Percentiles rank a stretch among this genome's conserved stretches.
These are phyloP conservation scores for Dactylellina drechsleri DNA, from an alignment of 2,329 filamentous ascomycete species.

Conservation along the genomic window DNA sequence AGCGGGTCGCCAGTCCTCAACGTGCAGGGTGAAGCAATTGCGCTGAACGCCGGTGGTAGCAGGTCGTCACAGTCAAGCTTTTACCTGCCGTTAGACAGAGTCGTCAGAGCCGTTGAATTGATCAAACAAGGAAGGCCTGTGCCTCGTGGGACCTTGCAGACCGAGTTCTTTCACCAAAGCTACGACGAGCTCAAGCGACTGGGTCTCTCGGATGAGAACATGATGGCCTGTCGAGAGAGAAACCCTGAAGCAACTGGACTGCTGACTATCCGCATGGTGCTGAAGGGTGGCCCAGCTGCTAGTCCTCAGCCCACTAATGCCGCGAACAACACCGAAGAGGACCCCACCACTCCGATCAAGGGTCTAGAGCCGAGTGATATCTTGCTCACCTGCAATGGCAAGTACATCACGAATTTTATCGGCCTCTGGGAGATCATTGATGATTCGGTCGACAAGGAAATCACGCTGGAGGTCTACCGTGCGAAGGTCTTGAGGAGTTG, in stretches of 20 bases:
- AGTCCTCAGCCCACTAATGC: constrained; percentile 44
- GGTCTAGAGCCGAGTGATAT: constrained; percentile 74
- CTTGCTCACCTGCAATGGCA: constrained; percentile 86
- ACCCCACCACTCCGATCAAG: constrained; percentile 55
- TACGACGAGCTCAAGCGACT: constrained; percentile 59
- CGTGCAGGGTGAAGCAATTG: constrained; percentile 58
- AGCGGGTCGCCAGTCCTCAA: constrained; percentile 59
- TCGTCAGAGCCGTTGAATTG: constrained; percentile 58
- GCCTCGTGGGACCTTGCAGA: constrained; percentile 58
- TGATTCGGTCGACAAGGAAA: constrained; percentile 57
- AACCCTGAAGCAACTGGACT: constrained; percentile 57
- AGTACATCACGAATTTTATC: constrained; percentile 76
- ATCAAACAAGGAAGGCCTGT: constrained; percentile 57
- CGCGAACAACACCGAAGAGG: constrained; percentile 49
- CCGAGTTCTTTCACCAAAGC: constrained; percentile 58
- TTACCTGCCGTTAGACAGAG: constrained; percentile 58
- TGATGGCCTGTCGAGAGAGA: constrained; percentile 57
- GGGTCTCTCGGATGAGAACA: constrained; percentile 57
- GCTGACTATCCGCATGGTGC: constrained; percentile 57
- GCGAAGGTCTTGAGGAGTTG: constrained; percentile 55
- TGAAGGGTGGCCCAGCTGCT: constrained; percentile 58
- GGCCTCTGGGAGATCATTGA: constrained; percentile 59
- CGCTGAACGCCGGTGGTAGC: constrained; percentile 58
- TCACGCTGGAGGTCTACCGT: constrained; percentile 57
- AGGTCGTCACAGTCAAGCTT: constrained; percentile 59